Conservation (phyloP, 1,139 yeast genomes). For the Protomyces pachydermus region DNA sequence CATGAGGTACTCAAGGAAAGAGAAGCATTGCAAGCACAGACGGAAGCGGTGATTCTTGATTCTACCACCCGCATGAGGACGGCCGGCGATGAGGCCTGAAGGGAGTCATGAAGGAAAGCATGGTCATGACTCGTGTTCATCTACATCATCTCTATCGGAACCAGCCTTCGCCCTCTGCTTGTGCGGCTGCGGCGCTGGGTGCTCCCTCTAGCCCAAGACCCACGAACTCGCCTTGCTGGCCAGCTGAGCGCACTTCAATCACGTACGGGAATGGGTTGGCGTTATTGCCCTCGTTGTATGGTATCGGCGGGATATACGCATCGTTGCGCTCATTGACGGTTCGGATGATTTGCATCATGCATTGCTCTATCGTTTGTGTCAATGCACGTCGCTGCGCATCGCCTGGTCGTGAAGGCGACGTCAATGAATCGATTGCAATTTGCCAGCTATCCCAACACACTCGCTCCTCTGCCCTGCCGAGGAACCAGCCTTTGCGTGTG, state of each 20-base stretch:
- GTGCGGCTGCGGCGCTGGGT: background rate
- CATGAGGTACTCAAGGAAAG: background rate
- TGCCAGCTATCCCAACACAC: conserved; percentile 52
- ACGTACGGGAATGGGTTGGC: conserved; percentile 60
- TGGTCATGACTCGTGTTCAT: no score
- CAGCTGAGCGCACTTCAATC: conserved; percentile 38
- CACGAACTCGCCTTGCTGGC: background rate
- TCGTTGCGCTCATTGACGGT: conserved; percentile 51
- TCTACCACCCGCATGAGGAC: background rate
- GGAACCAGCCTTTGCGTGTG: conserved; percentile 42
- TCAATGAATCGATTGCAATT: conserved; percentile 37
- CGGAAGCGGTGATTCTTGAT: background rate
- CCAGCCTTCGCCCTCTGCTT: background rate
- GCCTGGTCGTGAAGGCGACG: conserved; percentile 35
- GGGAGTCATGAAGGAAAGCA: background rate
- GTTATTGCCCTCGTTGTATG: conserved; percentile 50
- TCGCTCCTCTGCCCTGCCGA: conserved; percentile 42
- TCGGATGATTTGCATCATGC: conserved; percentile 40
- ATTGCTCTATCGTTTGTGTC: conserved; percentile 45
- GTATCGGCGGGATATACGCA: conserved; percentile 69
- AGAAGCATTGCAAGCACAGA: background rate
- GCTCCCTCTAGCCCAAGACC: background rate
- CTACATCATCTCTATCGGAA: background rate
- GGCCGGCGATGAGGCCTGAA: background rate
- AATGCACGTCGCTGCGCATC: conserved; percentile 36